Percentiles rank a stretch among this genome's conserved stretches.
Evolutionary conservation across 2,329 filamentous ascomycete species (phyloP).

Genomic region (Alternaria arborescens): DNA sequence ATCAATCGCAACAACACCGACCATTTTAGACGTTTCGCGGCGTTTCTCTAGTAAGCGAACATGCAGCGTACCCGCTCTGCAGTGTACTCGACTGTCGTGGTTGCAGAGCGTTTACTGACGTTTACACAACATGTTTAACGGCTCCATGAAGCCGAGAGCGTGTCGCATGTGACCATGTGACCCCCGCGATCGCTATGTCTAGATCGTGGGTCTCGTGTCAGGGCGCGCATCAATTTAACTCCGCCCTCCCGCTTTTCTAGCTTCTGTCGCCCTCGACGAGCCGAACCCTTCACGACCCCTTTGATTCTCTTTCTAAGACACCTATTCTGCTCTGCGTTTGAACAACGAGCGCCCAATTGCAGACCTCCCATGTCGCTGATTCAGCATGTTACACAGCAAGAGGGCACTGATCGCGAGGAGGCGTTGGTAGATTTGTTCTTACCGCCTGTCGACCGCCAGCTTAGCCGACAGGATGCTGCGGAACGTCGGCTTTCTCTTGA

Average conservation of each 20-base stretch:
- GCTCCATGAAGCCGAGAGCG: slow-evolving; percentile 5
- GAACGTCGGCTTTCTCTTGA: slow-evolving; percentile 44
- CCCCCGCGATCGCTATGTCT: slow-evolving; percentile 19
- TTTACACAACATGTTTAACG: slow-evolving; percentile 6
- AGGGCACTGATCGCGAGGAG: slow-evolving; percentile 59
- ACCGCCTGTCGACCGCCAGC: slow-evolving; percentile 44
- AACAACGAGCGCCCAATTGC: slow-evolving; percentile 17
- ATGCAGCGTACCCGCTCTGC: slow-evolving; percentile 15
- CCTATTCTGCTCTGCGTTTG: slow-evolving; percentile 18
- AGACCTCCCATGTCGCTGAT: slow-evolving; percentile 58
- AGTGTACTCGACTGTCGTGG: slow-evolving; percentile 7
- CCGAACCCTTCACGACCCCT: slow-evolving; percentile 7
- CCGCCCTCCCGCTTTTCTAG: slow-evolving; percentile 22
- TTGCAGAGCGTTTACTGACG: not conserved
- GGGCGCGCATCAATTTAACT: slow-evolving; percentile 24
- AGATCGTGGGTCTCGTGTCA: slow-evolving; percentile 27
- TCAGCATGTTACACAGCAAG: slow-evolving; percentile 61
- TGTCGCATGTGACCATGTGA: slow-evolving; percentile 23
- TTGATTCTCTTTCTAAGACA: slow-evolving; percentile 6
- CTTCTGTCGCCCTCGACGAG: slow-evolving; percentile 10
- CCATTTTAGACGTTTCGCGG: slow-evolving; percentile 20
- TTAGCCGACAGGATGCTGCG: slow-evolving; percentile 38
- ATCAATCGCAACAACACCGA: slow-evolving; percentile 7
- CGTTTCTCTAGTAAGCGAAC: slow-evolving; percentile 22
- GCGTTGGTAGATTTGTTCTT: slow-evolving; percentile 48